Conservation (phyloP, 306 rosid genomes). For the Hylodesmum podocarpum region DNA sequence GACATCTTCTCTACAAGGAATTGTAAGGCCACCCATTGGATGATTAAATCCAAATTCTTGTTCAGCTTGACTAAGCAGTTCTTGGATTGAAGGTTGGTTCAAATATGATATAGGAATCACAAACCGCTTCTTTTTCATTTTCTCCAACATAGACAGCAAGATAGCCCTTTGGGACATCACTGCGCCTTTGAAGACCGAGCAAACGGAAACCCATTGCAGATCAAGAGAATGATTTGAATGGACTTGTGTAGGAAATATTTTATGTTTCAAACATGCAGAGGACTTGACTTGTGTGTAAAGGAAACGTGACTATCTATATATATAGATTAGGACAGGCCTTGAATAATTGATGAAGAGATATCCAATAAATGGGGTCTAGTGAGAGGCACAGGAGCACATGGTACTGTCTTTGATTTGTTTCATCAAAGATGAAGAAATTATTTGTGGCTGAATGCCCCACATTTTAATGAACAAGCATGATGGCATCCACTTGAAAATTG, state of each 20-base stretch:
- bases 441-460: background rate
- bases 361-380: background rate
- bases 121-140: constrained; percentile 6
- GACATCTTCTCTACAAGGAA: constrained; percentile 42
- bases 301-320: background rate
- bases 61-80: no score
- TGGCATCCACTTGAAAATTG: background rate
- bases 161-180: constrained; percentile 37
- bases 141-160: constrained; percentile 43
- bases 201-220: constrained; percentile 31
- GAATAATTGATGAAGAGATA: background rate
- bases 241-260: background rate
- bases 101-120: constrained; percentile 37
- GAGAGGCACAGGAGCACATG: background rate
- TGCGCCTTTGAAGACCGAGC: constrained; percentile 3
- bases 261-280: background rate
- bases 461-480: background rate
- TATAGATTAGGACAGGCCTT: background rate
- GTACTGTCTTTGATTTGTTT: background rate
- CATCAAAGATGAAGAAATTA: background rate
- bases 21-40: no score
- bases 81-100: constrained; percentile 36
- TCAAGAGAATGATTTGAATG: background rate
- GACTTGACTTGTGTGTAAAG: background rate
- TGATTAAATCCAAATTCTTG: no score